Evolutionary conservation across 208 protist species (phyloP), one percentile per base, ranked within the genome.

Genomic region (Trypanosoma vivax): DNA sequence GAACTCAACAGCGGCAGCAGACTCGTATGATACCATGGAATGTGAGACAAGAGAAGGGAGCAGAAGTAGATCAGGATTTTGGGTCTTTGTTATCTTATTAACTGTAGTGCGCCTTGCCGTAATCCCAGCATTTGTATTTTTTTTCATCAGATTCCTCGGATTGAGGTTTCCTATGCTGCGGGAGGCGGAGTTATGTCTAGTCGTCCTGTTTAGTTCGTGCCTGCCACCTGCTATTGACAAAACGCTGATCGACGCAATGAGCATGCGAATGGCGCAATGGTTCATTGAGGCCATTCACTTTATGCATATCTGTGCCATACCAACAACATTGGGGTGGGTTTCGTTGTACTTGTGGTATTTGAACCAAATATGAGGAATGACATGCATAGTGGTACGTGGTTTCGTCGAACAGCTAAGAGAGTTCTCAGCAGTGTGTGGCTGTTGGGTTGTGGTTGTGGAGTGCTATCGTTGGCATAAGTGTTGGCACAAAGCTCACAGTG

Each of bases 281-380:
- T 85, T 76, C 65, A 40, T 73, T 5, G 70, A 67, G 31, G 69
- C 88, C 60, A 73, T 90, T 14, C 73, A 82, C 30, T 66, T 68
- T 47, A 83, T 83, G 83, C 79, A 88, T 70, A 31, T 70, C 14
- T 58, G 57, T 5, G 73, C 65, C 21, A 71, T 73, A 29, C 48
- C 77, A 27, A 79, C 79, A 18, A 73, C 79, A 31, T 76, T 68
- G 6, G 33, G 73, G 11, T 90, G 83, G 83, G 43, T 90, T 3
- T 66, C 69, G 14, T 24, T 65, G 19, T 65, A 53, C 38, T 19
- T 53, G 16, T 59, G 31, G n/a, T 57, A 59, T 30, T 16, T 65
- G n/a, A 45, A 57, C 5, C 18, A 3, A 28, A 33, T 35, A 21
- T 19, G 33, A 5, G 14, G 33, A 25, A 33, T 24, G 3, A 11